Percentiles rank a stretch among this genome's conserved stretches.
These are phyloP conservation scores for Flaveria robusta DNA, from an alignment of 129 eudicot genomes.

Conservation along the genomic window DNA sequence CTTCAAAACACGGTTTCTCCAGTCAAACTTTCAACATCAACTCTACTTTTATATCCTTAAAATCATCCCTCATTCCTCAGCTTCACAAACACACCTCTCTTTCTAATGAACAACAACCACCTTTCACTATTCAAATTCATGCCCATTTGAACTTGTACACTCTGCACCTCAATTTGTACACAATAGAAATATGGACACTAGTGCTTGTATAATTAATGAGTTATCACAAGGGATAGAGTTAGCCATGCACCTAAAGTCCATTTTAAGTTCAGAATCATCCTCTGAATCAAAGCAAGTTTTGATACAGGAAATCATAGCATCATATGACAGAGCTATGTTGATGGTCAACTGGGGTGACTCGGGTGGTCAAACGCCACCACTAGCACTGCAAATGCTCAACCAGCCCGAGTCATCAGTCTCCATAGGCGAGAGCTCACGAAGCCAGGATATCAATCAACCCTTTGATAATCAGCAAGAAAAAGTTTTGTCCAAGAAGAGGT, in stretches of 20 bases:
- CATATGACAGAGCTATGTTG: conserved; percentile 72
- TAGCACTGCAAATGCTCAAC: conserved; percentile 24
- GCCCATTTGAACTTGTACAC: conserved; percentile 15
- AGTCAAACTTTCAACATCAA: conserved; percentile 64
- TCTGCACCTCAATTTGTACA: conserved; percentile 25
- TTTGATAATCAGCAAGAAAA: conserved; percentile 27
- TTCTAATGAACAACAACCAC: neutral
- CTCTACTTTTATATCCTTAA: conserved; percentile 45
- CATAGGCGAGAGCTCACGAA: conserved; percentile 53
- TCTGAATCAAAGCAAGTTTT: conserved; percentile 47
- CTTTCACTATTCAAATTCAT: conserved; percentile 30
- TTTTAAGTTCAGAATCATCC: conserved; percentile 45
- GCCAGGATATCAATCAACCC: conserved; percentile 38
- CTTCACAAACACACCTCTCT: conserved; percentile 38
- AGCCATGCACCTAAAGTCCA: conserved; percentile 64
- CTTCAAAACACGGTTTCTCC: conserved; percentile 49
- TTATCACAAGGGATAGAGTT: conserved; percentile 71
- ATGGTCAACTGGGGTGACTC: conserved; percentile 57
- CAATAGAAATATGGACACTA: conserved; percentile 29
- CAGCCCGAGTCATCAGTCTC: conserved; percentile 59
- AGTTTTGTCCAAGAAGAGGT: conserved; percentile 68
- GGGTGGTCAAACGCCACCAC: conserved; percentile 38
- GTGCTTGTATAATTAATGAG: conserved; percentile 53
- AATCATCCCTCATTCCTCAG: conserved; percentile 39
- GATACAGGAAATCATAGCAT: conserved; percentile 57